Conservation (phyloP, 2,329 filamentous ascomycete species). For the Aurifilum marmelostoma region DNA sequence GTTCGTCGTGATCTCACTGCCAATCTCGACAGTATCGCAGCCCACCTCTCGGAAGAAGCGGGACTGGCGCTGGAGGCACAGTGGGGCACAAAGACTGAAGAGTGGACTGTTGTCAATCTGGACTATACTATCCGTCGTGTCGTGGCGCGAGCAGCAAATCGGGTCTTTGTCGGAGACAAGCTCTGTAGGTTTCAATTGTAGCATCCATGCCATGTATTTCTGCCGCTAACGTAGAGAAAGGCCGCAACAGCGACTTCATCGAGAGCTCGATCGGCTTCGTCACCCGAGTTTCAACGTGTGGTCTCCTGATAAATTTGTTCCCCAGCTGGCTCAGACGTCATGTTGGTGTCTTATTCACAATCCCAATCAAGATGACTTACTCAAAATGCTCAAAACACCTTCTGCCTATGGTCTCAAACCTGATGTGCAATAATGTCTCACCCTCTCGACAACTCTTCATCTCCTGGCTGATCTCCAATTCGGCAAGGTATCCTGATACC, state of each 20-base stretch:
- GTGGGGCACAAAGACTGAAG: too few relatives aligned
- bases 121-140: slow-evolving; percentile 14
- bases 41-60: too few relatives aligned
- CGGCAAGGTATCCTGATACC: background rate
- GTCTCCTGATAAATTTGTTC: slow-evolving; percentile 16
- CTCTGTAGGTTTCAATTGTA: too few relatives aligned
- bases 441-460: background rate
- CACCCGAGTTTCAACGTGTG: background rate
- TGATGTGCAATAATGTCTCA: background rate
- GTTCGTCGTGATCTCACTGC: too few relatives aligned
- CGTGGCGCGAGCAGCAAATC: background rate
- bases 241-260: background rate
- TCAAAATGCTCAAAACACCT: slow-evolving; percentile 10
- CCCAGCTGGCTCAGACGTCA: slow-evolving; percentile 6
- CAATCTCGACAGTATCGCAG: too few relatives aligned
- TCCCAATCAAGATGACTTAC: slow-evolving; percentile 11
- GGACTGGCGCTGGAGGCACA: background rate
- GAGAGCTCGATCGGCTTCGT: slow-evolving; percentile 8
- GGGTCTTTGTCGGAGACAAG: slow-evolving; percentile 4
- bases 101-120: too few relatives aligned
- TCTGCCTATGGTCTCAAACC: background rate
- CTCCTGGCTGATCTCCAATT: slow-evolving; percentile 7
- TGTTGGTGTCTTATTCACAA: background rate
- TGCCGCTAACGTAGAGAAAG: background rate
- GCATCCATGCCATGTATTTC: too few relatives aligned